phyloP scores from a whole-genome alignment of 805 yeast species.

The Barnettozyma siamensis region DNA sequence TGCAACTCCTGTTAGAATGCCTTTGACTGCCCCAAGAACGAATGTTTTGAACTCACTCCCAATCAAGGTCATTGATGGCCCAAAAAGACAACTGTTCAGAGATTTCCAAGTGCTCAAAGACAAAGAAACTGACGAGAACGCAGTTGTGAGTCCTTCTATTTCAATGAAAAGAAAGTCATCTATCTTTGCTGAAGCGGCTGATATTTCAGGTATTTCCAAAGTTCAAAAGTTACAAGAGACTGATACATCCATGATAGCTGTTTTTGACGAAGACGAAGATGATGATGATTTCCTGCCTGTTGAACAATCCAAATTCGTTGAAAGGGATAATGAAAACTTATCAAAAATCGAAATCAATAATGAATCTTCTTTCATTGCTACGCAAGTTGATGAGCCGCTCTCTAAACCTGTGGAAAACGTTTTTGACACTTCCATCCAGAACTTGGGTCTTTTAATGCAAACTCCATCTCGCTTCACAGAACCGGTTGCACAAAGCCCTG shows the following conservation, averaged over 20 bases:
- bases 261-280: neutral
- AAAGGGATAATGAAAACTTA: slow-evolving; percentile 24
- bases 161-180: slow-evolving; percentile 10
- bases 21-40: slow-evolving; percentile 29
- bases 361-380: slow-evolving; percentile 7
- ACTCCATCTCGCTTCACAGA: slow-evolving; percentile 29
- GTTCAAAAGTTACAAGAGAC: slow-evolving; percentile 3
- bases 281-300: slow-evolving; percentile 5
- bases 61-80: slow-evolving; percentile 9
- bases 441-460: neutral
- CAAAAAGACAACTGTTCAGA: slow-evolving; percentile 21
- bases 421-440: neutral
- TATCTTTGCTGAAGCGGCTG: slow-evolving; percentile 1
- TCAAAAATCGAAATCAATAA: slow-evolving; percentile 21
- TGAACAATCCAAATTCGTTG: slow-evolving; percentile 13
- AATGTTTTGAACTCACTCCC: slow-evolving; percentile 24
- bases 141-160: slow-evolving; percentile 1
- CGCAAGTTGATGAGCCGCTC: slow-evolving; percentile 8
- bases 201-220: slow-evolving; percentile 1
- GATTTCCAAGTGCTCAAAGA: neutral
- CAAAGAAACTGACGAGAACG: slow-evolving; percentile 1
- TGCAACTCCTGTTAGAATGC: slow-evolving; percentile 21
- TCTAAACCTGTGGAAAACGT: neutral
- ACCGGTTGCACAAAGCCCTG: slow-evolving; percentile 27
- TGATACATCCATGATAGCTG: neutral